phyloP scores from a whole-genome alignment of 768 basidiomycete genomes.

The Cyclocybe aegerita region DNA sequence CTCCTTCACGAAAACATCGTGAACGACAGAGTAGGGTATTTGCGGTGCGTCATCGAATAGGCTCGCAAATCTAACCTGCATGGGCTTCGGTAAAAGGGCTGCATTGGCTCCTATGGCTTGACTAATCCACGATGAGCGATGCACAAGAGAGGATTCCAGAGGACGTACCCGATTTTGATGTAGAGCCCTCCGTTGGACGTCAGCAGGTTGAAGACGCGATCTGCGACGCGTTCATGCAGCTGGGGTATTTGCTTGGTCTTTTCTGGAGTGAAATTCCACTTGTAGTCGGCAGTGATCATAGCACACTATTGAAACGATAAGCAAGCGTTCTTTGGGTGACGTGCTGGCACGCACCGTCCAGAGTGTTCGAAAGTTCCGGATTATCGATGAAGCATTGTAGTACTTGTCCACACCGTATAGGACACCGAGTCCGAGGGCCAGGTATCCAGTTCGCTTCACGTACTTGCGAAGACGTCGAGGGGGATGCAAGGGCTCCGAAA shows the following conservation, averaged over 20 bases:
- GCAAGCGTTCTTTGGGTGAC: background rate
- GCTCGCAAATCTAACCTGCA: slow-evolving; percentile 78
- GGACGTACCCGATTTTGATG: slow-evolving; percentile 68
- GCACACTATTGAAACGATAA: slow-evolving; percentile 47
- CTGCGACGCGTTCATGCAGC: slow-evolving; percentile 83
- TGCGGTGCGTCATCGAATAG: slow-evolving; percentile 91
- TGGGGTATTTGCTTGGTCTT: slow-evolving; percentile 73
- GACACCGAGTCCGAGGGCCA: slow-evolving; percentile 36
- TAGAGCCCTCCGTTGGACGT: slow-evolving; percentile 83
- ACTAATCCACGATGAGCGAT: slow-evolving; percentile 28
- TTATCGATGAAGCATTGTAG: slow-evolving; percentile 59
- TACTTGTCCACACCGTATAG: slow-evolving; percentile 45
- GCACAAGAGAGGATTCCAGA: background rate
- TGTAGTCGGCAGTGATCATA: slow-evolving; percentile 78
- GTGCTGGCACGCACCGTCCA: slow-evolving; percentile 38
- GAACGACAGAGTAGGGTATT: slow-evolving; percentile 70
- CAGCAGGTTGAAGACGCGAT: slow-evolving; percentile 73
- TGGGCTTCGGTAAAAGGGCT: slow-evolving; percentile 77
- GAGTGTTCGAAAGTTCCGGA: slow-evolving; percentile 52
- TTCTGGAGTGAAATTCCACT: slow-evolving; percentile 78
- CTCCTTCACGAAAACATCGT: slow-evolving; percentile 65
- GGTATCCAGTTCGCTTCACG: slow-evolving; percentile 32
- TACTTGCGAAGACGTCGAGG: background rate
- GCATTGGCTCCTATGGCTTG: slow-evolving; percentile 87
- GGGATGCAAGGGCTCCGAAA: background rate